Conservation (phyloP, 1,139 yeast species). For the Sugiyamaella novakii region DNA sequence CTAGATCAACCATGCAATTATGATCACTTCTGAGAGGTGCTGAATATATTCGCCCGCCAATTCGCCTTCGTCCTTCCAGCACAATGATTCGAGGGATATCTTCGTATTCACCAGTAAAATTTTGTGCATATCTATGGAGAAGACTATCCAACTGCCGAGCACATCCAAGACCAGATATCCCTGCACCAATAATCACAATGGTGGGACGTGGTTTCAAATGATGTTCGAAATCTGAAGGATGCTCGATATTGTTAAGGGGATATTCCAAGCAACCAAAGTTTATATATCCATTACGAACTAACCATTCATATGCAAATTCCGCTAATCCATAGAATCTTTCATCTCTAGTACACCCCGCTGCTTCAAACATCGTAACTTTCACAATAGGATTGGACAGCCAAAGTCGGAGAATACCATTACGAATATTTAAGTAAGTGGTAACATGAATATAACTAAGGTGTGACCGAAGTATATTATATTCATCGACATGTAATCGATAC, state of each 20-base stretch:
- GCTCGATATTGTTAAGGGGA: constrained; percentile 24
- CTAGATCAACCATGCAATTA: constrained; percentile 43
- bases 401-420: constrained; percentile 48
- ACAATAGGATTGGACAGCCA: constrained; percentile 50
- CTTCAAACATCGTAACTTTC: constrained; percentile 46
- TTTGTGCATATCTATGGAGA: constrained; percentile 41
- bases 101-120: constrained; percentile 41
- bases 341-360: constrained; percentile 49
- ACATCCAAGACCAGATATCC: constrained; percentile 48
- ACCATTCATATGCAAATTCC: constrained; percentile 48
- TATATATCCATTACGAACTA: constrained; percentile 48
- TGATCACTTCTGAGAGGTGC: constrained; percentile 40
- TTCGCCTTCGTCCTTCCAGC: constrained; percentile 46
- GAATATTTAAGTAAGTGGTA: constrained; percentile 47
- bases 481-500: constrained; percentile 42
- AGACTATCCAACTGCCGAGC: constrained; percentile 48
- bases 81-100: constrained; percentile 46
- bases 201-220: constrained; percentile 43
- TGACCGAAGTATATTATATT: constrained; percentile 42
- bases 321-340: constrained; percentile 46
- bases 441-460: constrained; percentile 44
- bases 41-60: constrained; percentile 49
- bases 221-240: constrained; percentile 14
- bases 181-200: constrained; percentile 47
- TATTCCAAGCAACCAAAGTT: constrained; percentile 48